Percentiles rank a stretch among this genome's conserved stretches.
Evolutionary conservation across 106 monocot genomes (phyloP).

Genomic region (Phalaenopsis aphrodite): DNA sequence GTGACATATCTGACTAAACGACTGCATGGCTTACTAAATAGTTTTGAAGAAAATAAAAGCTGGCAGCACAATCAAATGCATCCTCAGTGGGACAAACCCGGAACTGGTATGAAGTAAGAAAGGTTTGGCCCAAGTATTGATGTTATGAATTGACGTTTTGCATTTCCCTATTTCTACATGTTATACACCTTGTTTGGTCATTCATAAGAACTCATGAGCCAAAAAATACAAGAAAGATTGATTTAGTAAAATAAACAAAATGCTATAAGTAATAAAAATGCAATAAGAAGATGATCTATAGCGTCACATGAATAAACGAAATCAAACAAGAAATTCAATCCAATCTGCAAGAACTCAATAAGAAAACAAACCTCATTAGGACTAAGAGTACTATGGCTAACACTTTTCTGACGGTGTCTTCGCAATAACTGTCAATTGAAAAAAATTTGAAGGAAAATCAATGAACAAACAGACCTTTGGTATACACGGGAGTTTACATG

Average conservation of each 20-base stretch:
- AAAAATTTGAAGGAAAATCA: background rate
- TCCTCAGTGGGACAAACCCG: background rate
- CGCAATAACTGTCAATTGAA: conserved; percentile 58
- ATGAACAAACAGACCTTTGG: background rate
- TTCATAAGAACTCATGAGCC: background rate
- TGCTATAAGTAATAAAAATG: background rate
- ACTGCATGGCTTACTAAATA: background rate
- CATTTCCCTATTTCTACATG: background rate
- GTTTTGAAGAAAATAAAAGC: background rate
- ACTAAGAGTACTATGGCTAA: conserved; percentile 40
- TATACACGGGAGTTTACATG: background rate
- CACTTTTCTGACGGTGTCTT: conserved; percentile 56
- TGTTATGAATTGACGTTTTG: background rate
- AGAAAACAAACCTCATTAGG: conserved; percentile 57
- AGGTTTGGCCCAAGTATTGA: background rate
- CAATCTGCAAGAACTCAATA: background rate
- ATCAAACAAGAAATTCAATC: background rate
- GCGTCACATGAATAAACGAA: background rate
- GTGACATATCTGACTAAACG: background rate
- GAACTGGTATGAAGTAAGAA: background rate
- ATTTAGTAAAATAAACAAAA: background rate
- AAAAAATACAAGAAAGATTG: background rate
- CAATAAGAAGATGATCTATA: background rate
- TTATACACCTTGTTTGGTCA: background rate
- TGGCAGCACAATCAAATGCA: background rate